Percentiles rank a stretch among this genome's conserved stretches.
phyloP scores from a whole-genome alignment of 2,329 filamentous ascomycete genomes.

The Fulvia fulva region DNA sequence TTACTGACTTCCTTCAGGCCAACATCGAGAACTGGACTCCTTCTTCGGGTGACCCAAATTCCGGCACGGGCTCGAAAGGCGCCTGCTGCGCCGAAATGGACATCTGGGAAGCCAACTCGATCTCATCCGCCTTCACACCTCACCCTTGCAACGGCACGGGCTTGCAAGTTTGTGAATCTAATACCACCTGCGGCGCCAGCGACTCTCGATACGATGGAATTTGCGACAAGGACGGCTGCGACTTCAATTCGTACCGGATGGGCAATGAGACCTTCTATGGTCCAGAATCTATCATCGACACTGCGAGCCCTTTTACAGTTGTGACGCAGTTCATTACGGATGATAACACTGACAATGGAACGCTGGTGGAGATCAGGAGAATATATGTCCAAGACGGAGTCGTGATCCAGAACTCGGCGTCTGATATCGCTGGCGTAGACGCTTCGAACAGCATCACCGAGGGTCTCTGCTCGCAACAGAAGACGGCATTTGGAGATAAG shows the following conservation, averaged over 20 bases:
- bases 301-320: constrained; percentile 58
- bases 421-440: constrained; percentile 44
- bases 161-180: constrained; percentile 37
- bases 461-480: constrained; percentile 49
- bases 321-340: constrained; percentile 62
- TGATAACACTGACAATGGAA: constrained; percentile 49
- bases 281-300: constrained; percentile 55
- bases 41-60: constrained; percentile 24
- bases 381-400: constrained; percentile 62
- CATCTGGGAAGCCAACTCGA: constrained; percentile 66
- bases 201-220: constrained; percentile 49
- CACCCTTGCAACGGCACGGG: constrained; percentile 57
- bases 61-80: constrained; percentile 43
- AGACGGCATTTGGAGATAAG: constrained; percentile 31
- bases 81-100: constrained; percentile 66
- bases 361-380: constrained; percentile 58
- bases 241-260: constrained; percentile 66
- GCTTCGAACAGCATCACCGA: constrained; percentile 54
- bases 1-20: constrained; percentile 28
- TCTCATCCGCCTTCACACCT: constrained; percentile 61
- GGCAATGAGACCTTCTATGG: constrained; percentile 63
- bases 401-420: constrained; percentile 53
- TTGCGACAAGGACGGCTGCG: constrained; percentile 67
- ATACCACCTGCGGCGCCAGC: constrained; percentile 45
- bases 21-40: constrained; percentile 43